Conservation (phyloP, 805 yeast species). For the Kodamaea neixiangensis region DNA sequence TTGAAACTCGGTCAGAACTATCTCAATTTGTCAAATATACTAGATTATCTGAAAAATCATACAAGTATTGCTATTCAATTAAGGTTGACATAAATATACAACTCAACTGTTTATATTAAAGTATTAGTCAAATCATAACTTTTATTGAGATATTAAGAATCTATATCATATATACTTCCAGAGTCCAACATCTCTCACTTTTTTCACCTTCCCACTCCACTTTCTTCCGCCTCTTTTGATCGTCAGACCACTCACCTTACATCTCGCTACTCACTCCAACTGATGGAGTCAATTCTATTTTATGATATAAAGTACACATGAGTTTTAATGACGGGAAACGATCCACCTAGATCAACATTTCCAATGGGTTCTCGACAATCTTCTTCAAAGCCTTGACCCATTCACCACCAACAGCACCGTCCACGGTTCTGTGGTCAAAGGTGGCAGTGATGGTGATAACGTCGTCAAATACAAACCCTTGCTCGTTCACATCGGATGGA, state of each 20-base stretch:
- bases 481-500: conserved; percentile 86
- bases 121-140: no score
- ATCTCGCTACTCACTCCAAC: background rate
- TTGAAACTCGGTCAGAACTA: no score
- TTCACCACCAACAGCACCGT: conserved; percentile 98
- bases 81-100: no score
- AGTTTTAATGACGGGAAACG: conserved; percentile 1
- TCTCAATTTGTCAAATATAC: no score
- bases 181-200: no score
- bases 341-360: conserved; percentile 67
- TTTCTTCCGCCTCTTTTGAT: no score
- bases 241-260: background rate
- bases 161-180: no score
- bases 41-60: no score
- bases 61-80: no score
- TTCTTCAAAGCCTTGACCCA: conserved; percentile 91
- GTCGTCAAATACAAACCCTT: conserved; percentile 91
- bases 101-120: no score
- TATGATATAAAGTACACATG: conserved; percentile 2
- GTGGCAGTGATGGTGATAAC: conserved; percentile 92
- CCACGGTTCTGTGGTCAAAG: conserved; percentile 96
- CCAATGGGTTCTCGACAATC: conserved; percentile 94
- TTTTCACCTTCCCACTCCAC: no score
- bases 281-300: background rate
- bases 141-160: no score